phyloP scores from a whole-genome alignment of 805 yeast genomes.

The Tetrapisispora iriomotensis region DNA sequence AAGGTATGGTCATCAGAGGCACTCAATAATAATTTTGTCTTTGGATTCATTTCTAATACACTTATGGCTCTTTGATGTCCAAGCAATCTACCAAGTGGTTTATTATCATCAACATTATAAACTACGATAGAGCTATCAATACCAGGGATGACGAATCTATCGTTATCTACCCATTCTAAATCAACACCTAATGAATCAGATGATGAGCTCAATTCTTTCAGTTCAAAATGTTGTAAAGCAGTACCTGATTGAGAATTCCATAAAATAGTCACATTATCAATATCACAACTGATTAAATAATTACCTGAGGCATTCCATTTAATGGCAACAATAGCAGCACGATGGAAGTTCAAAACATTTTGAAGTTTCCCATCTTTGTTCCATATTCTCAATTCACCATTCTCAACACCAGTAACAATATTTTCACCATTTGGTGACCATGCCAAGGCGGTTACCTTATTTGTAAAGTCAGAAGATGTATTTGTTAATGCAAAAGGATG shows the following conservation, averaged over 20 bases:
- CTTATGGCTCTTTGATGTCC: conserved; percentile 63
- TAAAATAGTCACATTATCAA: conserved; percentile 40
- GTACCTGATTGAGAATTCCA: conserved; percentile 59
- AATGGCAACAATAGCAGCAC: conserved; percentile 44
- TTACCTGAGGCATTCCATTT: conserved; percentile 53
- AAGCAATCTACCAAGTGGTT: conserved; percentile 40
- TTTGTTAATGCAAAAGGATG: conserved; percentile 29
- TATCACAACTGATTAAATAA: conserved; percentile 51
- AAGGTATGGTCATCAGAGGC: conserved; percentile 70
- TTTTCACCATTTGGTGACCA: conserved; percentile 64
- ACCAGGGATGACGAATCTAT: conserved; percentile 65
- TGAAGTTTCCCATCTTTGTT: conserved; percentile 55
- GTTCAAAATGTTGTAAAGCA: conserved; percentile 39
- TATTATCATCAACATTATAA: conserved; percentile 38
- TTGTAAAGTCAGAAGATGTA: conserved; percentile 12
- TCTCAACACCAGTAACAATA: conserved; percentile 52
- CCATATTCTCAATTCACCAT: conserved; percentile 79
- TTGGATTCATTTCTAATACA: conserved; percentile 42
- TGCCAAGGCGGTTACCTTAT: conserved; percentile 30
- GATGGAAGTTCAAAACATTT: conserved; percentile 44
- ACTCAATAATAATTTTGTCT: conserved; percentile 50
- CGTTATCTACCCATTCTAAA: conserved; percentile 64
- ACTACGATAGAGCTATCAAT: conserved; percentile 44
- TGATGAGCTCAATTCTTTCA: conserved; percentile 8
- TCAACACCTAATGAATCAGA: conserved; percentile 37